Base-by-base conservation (phyloP, 495 filamentous ascomycete species). In the Penicilliopsis zonata region DNA sequence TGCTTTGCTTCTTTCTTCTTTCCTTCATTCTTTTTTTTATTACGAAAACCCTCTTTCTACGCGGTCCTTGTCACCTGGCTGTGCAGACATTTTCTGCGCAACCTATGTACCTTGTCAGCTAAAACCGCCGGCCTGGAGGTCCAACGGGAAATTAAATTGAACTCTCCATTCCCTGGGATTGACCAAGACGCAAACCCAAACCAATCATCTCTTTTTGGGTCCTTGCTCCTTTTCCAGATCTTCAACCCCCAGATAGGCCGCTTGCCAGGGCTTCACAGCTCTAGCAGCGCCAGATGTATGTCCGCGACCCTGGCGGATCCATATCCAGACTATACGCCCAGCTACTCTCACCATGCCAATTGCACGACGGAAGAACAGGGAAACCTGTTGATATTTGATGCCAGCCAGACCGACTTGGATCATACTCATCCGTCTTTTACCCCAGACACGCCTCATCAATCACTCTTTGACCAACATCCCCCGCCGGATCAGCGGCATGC, bases 231-330 rank as follows among this genome's bases (percentile, higher is more conserved):
- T 34, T 33, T 26, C 9, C 9, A 12, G 19, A 28, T 33, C 16
- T 22, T 26, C 19, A 12, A 34, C 24, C 18, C 30, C 23, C 16
- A n/a, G 18, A 13, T 28, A 18, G 46, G 44, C 35, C 44, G 45
- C 48, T 43, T 54, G 51, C 51, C 48, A 46, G 57, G 54, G 52
- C 51, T 53, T 47, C 37, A 34, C 36, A 38, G 46, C 49, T 58
- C 59, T 63, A 52, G 58, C 55, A 46, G 49, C 35, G 46, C 52
- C 44, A 30, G 50, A 54, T 58, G 55, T 45, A 59, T 61, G 59
- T 52, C 58, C 44, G 55, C 47, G 41, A 54, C 48, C 49, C 52
- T 61, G 43, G 53, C 51, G 37, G 48, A 60, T 44, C 51, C 57
- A 38, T 66, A 60, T 43, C 46, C 51, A 54, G 51, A 49, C 44